Evolutionary conservation across 768 basidiomycete genomes (phyloP).

Genomic region (Tremella mesenterica): DNA sequence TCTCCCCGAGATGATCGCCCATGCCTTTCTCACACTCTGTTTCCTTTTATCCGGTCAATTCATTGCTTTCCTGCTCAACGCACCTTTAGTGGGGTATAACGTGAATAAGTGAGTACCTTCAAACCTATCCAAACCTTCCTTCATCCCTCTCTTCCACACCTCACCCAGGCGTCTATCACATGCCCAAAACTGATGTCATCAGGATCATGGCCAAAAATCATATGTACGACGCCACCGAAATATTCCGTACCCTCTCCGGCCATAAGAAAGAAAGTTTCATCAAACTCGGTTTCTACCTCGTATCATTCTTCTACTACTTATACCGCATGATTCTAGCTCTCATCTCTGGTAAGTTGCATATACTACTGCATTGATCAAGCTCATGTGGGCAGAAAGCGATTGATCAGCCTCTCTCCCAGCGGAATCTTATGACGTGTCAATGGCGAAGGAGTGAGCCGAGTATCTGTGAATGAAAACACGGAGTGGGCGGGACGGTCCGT

Average conservation of each 20-base stretch:
- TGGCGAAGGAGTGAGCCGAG: no score
- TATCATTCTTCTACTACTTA: slow-evolving; percentile 63
- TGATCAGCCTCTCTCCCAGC: no score
- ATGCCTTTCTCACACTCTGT: slow-evolving; percentile 77
- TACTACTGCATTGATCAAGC: no score
- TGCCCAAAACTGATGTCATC: slow-evolving; percentile 8
- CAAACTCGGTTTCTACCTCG: slow-evolving; percentile 61
- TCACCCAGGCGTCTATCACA: no score
- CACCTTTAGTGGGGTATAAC: slow-evolving; percentile 77
- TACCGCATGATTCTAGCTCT: slow-evolving; percentile 77
- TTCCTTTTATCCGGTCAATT: slow-evolving; percentile 97
- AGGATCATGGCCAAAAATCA: slow-evolving; percentile 89
- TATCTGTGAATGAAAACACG: no score
- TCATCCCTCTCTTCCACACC: not conserved
- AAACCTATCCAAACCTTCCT: not conserved
- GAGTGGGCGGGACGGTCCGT: no score
- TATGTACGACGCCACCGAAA: slow-evolving; percentile 99
- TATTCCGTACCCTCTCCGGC: slow-evolving; percentile 82
- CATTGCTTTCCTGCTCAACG: slow-evolving; percentile 82
- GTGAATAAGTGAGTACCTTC: slow-evolving; percentile 71
- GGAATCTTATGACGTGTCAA: no score
- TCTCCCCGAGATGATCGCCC: slow-evolving; percentile 88
- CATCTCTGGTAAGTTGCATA: slow-evolving; percentile 50
- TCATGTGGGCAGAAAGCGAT: no score
- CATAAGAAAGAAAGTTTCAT: slow-evolving; percentile 97